Evolutionary conservation across 768 basidiomycete species (phyloP), one percentile per base, ranked within the genome.

Genomic region (Auricularia cornea): DNA sequence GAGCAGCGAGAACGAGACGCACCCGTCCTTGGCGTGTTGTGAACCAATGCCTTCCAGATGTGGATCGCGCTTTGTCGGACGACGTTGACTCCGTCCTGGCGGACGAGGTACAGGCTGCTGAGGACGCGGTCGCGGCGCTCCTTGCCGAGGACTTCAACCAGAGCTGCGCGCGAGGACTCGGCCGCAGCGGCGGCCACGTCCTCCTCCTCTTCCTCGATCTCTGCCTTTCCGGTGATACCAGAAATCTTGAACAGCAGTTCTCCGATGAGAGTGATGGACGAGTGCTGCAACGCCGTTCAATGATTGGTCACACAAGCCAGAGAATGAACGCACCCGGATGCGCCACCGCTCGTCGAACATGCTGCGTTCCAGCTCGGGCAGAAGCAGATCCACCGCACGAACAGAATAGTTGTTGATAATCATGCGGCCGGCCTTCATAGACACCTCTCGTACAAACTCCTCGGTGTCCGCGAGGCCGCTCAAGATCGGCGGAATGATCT

Each of bases 381-480:
- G 78, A 23, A 99, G 80, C 28, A 99, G 79, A 66, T 98, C 96
- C 63, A 98, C 92, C 4, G 96, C 96, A 71, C 86, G 91, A 70
- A 69, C 84, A 12, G 94, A 90, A 77, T 98, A 98, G 73, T 95
- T 97, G 64, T 86, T 88, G 67, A 99, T 91, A 67, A 98, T 89
- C 94, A 98, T 98, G 66, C 97, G 82, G 63, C 96, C 95, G n/a
- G 96, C 95, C 38, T 92, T 85, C 95, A 98, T 98, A 3, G 96
- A 94, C 12, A 96, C 95, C 66, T 98, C 95, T 29, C 96, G 83
- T 11, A 98, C 97, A 70, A 90, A 94, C 76, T 98, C 97, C 68
- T 97, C 95, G 6, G 86, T 79, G 70, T 98, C 96, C 0, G 96
- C 88, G 40, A 99, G 78, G 66, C 97, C 97, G 54, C 85, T 85